Evolutionary conservation across 306 rosid species (phyloP).

Genomic region (Glycine soja): DNA sequence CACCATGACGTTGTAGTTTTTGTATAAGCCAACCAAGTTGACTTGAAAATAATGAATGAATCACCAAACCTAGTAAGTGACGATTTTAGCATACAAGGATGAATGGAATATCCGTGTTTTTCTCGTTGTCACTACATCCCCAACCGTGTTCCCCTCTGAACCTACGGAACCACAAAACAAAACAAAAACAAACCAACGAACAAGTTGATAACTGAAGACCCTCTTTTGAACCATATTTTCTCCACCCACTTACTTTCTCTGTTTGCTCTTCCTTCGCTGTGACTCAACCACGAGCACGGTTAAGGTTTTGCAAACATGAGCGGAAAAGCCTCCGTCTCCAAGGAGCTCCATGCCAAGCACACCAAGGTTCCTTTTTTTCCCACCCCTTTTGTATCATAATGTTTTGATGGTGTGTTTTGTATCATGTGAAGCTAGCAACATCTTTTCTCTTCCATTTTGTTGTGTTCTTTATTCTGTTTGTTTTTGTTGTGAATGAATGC

Average conservation of each 20-base stretch:
- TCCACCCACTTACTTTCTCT: not conserved
- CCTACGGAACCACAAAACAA: slow-evolving; percentile 46
- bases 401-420: not conserved
- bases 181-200: not conserved
- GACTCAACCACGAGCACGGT: not conserved
- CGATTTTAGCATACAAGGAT: not conserved
- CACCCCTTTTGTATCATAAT: not conserved
- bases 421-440: not conserved
- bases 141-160: slow-evolving; percentile 51
- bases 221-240: not conserved
- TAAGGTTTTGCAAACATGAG: slow-evolving; percentile 64
- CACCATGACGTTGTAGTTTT: no score
- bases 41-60: no score
- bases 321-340: slow-evolving; percentile 79
- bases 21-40: no score
- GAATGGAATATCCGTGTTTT: slow-evolving; percentile 37
- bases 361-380: slow-evolving; percentile 57
- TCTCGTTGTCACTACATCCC: slow-evolving; percentile 3
- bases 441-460: not conserved
- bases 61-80: not conserved
- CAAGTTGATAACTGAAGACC: not conserved
- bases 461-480: not conserved
- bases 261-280: slow-evolving; percentile 42
- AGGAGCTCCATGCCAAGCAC: slow-evolving; percentile 86
- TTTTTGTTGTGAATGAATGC: slow-evolving; percentile 39